These are phyloP conservation scores for Chrysoporthe deuterocubensis DNA, from an alignment of 2,329 filamentous ascomycete species.

Conservation along the genomic window DNA sequence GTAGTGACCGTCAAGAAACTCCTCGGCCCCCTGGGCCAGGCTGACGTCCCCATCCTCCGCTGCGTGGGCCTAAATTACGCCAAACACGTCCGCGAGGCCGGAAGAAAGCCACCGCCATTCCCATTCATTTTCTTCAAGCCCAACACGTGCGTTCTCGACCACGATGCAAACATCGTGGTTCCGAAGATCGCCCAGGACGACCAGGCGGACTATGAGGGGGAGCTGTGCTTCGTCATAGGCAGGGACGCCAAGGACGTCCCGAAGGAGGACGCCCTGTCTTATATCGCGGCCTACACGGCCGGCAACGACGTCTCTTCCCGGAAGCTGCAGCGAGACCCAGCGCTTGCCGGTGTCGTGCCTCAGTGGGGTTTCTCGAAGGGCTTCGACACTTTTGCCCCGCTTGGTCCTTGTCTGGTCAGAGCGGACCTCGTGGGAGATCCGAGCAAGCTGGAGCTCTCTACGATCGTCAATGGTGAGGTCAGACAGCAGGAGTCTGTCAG, in stretches of 20 bases:
- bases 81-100: constrained; percentile 60
- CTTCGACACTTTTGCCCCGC: constrained; percentile 59
- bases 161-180: constrained; percentile 45
- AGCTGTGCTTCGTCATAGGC: constrained; percentile 53
- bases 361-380: constrained; percentile 63
- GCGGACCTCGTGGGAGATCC: constrained; percentile 48
- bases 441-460: constrained; percentile 46
- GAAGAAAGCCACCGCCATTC: constrained; percentile 52
- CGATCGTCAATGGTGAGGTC: constrained; percentile 51
- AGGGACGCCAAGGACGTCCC: constrained; percentile 47
- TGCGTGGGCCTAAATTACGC: constrained; percentile 65
- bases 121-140: constrained; percentile 58
- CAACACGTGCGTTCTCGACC: constrained; percentile 43
- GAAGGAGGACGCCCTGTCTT: constrained; percentile 47
- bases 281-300: constrained; percentile 57
- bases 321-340: constrained; percentile 55
- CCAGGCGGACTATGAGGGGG: constrained; percentile 54
- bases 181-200: constrained; percentile 53
- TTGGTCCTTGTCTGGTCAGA: constrained; percentile 55
- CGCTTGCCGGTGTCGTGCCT: constrained; percentile 53
- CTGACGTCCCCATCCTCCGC: constrained; percentile 59
- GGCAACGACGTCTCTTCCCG: constrained; percentile 61
- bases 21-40: constrained; percentile 53
- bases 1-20: constrained; percentile 57
- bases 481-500: constrained; percentile 46